Base-by-base conservation (phyloP, 441 rosid genomes). In the Gossypium schwendimanii region DNA sequence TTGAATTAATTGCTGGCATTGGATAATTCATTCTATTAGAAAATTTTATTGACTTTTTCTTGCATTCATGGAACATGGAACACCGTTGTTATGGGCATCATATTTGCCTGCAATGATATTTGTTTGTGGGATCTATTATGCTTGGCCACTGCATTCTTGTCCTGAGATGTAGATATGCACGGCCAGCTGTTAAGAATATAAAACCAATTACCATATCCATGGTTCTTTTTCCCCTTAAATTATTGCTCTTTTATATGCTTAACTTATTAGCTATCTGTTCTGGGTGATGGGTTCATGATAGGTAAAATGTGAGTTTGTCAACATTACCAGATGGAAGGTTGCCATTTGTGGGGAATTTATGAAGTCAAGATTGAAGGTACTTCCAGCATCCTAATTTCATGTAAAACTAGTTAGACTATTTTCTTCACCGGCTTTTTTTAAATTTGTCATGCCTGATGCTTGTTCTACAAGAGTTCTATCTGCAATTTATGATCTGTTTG, bases 311-410 rank as follows among this genome's bases (percentile, higher is more conserved):
- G 98, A 95, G 82, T 95, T 87, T 87, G 82, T 93, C 77, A 95
- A 91, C 78, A 77, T 95, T 75, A 85, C 87, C 17, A 89, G 83
- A 80, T 95, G 98, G 99, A 93, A 84, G 84, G 88, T 89, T 41
- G 99, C 99, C 77, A 95, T 95, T 76, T 95, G 98, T 73, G 99
- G 99, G 82, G 97, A 95, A 71, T 95, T 81, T 74, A 91, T 91
- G 95, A 93, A 86, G 85, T 87, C 95, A 52, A 90, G 96, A 82
- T 82, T 80, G 24, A 83, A 81, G 91, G 92, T 86, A 77, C 28
- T 68, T 20, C 14, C 45, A 39, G 7, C 53, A 36, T 47, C 15
- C 41, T 75, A 6, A 23, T 12, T 63, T 64, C 63, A 36, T 70
- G 11, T 49, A 1, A 69, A 20, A 14, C 23, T 53, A 45, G 65